Conservation (phyloP, 2,329 filamentous ascomycete species). For the Colletotrichum siamense region DNA sequence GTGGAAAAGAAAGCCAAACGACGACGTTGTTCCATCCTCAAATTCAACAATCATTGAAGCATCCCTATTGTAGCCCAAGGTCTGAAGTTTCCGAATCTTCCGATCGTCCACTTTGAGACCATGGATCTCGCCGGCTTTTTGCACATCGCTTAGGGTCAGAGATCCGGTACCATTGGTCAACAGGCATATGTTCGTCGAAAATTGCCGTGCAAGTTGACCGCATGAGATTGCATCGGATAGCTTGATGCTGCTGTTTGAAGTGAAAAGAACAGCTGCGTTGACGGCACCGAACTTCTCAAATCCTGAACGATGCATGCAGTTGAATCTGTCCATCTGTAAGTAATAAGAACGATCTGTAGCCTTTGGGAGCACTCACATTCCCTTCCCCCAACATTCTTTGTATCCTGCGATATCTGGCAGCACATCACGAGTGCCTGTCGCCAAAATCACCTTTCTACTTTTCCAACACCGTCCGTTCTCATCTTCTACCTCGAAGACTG, state of each 20-base stretch:
- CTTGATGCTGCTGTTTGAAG: neutral
- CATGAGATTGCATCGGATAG: neutral
- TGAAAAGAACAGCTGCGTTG: neutral
- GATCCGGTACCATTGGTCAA: neutral
- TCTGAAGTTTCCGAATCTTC: neutral
- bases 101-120: neutral
- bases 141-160: neutral
- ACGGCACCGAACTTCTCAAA: neutral
- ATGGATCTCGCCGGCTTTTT: neutral
- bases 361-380: neutral
- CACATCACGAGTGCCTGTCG: neutral
- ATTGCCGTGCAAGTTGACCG: neutral
- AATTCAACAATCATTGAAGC: neutral
- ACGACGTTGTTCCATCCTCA: neutral
- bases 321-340: neutral
- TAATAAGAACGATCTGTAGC: neutral
- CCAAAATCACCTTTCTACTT: neutral
- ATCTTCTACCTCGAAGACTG: neutral
- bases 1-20: neutral
- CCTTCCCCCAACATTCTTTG: neutral
- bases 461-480: neutral
- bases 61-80: too few relatives aligned
- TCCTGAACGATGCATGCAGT: neutral
- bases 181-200: neutral
- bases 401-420: neutral